Conservation (phyloP, 1,284 basidiomycete genomes). For the Leccinum pachyderme region DNA sequence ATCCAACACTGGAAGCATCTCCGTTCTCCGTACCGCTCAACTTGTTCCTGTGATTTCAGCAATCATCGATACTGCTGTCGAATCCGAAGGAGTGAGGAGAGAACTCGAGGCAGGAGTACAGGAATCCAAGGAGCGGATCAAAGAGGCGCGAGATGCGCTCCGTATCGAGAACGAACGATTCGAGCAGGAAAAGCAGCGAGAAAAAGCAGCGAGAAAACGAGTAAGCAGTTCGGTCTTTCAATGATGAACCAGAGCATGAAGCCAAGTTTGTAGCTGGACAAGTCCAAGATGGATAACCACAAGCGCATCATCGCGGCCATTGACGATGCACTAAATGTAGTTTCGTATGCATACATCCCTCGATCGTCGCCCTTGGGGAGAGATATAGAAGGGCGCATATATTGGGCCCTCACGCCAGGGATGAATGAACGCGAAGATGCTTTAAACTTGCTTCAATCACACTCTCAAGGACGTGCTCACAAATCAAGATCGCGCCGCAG, state of each 20-base stretch:
- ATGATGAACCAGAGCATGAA: conserved; percentile 3
- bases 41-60: conserved; percentile 61
- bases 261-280: conserved; percentile 22
- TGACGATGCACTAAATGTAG: conserved; percentile 33
- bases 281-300: conserved; percentile 23
- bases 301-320: conserved; percentile 20
- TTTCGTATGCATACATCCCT: conserved; percentile 36
- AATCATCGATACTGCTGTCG: conserved; percentile 51
- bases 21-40: conserved; percentile 53
- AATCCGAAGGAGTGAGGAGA: conserved; percentile 48
- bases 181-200: conserved; percentile 39
- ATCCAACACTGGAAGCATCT: conserved; percentile 41
- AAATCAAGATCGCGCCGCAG: conserved; percentile 37
- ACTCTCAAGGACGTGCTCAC: conserved; percentile 28
- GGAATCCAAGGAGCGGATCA: conserved; percentile 51
- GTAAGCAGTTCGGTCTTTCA: conserved; percentile 28
- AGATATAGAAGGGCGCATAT: conserved; percentile 51
- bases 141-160: conserved; percentile 48
- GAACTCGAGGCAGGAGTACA: conserved; percentile 56
- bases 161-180: conserved; percentile 47
- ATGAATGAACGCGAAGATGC: conserved; percentile 46
- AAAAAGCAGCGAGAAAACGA: conserved; percentile 33
- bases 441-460: conserved; percentile 39
- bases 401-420: conserved; percentile 54
- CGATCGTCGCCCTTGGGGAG: conserved; percentile 49